Conservation (phyloP, 371 early-diverging fungal genomes). For the Apophysomyces variabilis region DNA sequence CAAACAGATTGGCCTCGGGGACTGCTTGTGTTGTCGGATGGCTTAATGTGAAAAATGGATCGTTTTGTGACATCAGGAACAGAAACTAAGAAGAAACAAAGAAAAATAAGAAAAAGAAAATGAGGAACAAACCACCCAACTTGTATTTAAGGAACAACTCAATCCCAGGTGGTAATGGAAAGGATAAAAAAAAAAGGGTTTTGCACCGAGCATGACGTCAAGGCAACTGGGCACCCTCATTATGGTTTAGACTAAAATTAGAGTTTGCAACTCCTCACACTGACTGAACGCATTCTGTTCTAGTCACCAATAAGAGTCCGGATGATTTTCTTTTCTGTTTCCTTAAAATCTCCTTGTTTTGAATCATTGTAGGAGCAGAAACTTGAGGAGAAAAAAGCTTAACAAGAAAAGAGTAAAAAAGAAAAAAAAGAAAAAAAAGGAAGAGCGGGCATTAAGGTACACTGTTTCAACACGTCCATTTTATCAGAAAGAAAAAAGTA, state of each 20-base stretch:
- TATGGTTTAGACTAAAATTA: background rate
- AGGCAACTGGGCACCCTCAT: background rate
- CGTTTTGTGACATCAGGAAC: conserved; percentile 12
- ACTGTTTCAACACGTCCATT: no score
- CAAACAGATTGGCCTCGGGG: conserved; percentile 5
- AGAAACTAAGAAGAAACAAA: conserved; percentile 3
- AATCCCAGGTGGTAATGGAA: background rate
- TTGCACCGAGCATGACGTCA: conserved; percentile 13
- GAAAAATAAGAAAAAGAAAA: conserved; percentile 12
- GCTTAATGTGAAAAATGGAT: conserved; percentile 7
- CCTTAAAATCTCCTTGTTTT: no score
- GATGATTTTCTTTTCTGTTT: no score
- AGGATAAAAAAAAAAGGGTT: conserved; percentile 6
- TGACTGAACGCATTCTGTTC: no score
- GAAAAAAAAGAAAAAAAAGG: no score
- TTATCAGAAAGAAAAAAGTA: no score
- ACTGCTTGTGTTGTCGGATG: conserved; percentile 7
- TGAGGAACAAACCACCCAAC: background rate
- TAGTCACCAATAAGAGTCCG: no score
- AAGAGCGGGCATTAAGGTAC: no score
- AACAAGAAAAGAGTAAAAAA: no score
- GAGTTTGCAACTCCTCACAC: background rate
- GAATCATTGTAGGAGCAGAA: no score
- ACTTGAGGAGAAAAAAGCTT: no score
- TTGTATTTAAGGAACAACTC: conserved; percentile 7